A percentile compares a stretch with the other conserved stretches of the same genome.
Conservation (phyloP, 2,329 filamentous ascomycete genomes). For the Dactylellina drechsleri region DNA sequence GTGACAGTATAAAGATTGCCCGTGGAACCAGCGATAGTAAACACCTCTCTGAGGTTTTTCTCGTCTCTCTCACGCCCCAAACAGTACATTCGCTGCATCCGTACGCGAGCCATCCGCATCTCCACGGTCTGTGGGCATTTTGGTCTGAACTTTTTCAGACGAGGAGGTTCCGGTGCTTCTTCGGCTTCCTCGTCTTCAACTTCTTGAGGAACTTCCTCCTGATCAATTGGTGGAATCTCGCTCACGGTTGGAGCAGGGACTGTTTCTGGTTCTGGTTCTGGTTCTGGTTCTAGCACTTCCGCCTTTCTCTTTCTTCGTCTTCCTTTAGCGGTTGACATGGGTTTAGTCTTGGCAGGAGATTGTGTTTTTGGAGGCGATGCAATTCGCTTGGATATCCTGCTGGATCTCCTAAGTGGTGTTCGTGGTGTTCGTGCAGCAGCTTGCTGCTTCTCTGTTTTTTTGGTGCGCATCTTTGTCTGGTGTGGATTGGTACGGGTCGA, state of each 20-base stretch:
- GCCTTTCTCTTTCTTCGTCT: background rate
- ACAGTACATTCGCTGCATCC: conserved; percentile 58
- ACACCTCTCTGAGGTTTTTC: conserved; percentile 63
- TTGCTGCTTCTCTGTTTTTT: no score
- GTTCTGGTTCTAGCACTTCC: background rate
- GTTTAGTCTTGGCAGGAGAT: background rate
- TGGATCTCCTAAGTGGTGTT: no score
- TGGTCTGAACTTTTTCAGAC: conserved; percentile 56
- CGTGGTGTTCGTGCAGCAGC: no score
- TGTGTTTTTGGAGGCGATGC: background rate
- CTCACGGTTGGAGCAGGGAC: background rate
- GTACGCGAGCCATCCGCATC: conserved; percentile 54
- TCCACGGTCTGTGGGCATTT: conserved; percentile 55
- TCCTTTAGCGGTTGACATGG: background rate
- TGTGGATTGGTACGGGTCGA: background rate
- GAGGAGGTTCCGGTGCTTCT: conserved; percentile 23
- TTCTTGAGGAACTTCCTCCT: background rate
- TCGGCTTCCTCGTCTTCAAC: background rate
- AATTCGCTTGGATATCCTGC: no score
- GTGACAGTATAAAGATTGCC: conserved; percentile 73
- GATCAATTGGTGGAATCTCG: background rate
- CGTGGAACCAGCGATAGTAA: conserved; percentile 72
- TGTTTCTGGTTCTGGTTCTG: background rate
- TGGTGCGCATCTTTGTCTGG: no score
- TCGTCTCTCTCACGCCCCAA: conserved; percentile 54